phyloP scores from a whole-genome alignment of 225 moss, liverwort and hornwort species.

The Thuidium tamariscinum region DNA sequence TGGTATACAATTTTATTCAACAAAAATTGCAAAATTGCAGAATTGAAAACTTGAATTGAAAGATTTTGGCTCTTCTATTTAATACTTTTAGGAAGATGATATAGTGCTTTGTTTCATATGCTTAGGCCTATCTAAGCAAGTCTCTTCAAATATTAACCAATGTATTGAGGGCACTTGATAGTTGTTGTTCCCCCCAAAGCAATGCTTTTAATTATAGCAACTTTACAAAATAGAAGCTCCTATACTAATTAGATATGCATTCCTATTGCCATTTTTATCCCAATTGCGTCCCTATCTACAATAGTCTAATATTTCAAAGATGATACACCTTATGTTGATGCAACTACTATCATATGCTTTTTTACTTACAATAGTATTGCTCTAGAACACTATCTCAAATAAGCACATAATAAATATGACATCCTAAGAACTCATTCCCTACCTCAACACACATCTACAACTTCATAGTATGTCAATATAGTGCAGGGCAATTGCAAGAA shows the following conservation, averaged over 20 bases:
- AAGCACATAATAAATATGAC: neutral
- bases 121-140: fast-evolving
- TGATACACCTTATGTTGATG: neutral
- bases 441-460: fast-evolving
- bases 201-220: neutral
- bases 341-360: too few relatives aligned
- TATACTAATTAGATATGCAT: neutral
- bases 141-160: neutral
- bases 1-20: neutral
- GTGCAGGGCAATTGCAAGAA: too few relatives aligned
- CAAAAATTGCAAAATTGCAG: neutral
- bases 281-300: neutral
- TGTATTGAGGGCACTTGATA: fast-evolving
- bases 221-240: neutral
- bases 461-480: fast-evolving
- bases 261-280: fast-evolving
- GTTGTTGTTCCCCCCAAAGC: fast-evolving
- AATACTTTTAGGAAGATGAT: fast-evolving
- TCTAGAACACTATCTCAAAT: fast-evolving
- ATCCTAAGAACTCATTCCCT: fast-evolving
- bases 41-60: neutral
- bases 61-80: neutral
- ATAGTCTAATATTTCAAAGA: fast-evolving
- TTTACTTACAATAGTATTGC: fast-evolving
- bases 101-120: fast-evolving